Evolutionary conservation across 352 stramenopile genomes (phyloP), one percentile per base, ranked within the genome.

Genomic region (Phytophthora capsici): DNA sequence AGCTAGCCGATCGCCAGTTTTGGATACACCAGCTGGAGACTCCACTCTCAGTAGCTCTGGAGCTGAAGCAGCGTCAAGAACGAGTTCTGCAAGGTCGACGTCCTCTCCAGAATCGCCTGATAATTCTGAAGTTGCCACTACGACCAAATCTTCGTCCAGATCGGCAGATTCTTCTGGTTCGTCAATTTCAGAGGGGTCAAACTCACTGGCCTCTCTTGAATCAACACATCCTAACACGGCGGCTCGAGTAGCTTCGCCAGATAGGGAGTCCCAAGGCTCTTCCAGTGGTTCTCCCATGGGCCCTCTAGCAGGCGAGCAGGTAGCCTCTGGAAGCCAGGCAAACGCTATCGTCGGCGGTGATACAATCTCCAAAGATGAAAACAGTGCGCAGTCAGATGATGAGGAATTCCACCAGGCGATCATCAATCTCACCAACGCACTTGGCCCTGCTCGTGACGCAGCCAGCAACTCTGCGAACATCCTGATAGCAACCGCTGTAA

Each of bases 401-500:
- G 62, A 76, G 40, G 44, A 32, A 30, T 57, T 77, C 14, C 45
- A 73, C 19, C 38, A 50, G 16, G 54, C 69, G 13, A 64, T 77
- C n/a, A 68, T 66, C 5, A 44, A 71, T 12, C 61, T 77, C n/a
- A 74, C 69, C 1, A 40, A 65, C 34, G 62, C 64, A 14, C 23
- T 72, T 4, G 55, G 49, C 6, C 52, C 68, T 49, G 55, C 83
- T 22, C 72, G 78, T 2, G 67, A 88, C n/a, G 26, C 43, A 8
- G 71, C 71, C 16, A 78, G 63, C 22, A 64, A 49, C 3, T 88
- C 82, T 1, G 76, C 67, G 1, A 88, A 90, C 37, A 57, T 86
- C n/a, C 67, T 90, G 2, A 66, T 89, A 7, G 82, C 56, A 16
- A 86, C 75, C 8, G 82, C 77, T 2, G 79, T 88, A 2, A 71